Conservation (phyloP, 2,329 filamentous ascomycete genomes). For the Cordyceps fumosorosea region DNA sequence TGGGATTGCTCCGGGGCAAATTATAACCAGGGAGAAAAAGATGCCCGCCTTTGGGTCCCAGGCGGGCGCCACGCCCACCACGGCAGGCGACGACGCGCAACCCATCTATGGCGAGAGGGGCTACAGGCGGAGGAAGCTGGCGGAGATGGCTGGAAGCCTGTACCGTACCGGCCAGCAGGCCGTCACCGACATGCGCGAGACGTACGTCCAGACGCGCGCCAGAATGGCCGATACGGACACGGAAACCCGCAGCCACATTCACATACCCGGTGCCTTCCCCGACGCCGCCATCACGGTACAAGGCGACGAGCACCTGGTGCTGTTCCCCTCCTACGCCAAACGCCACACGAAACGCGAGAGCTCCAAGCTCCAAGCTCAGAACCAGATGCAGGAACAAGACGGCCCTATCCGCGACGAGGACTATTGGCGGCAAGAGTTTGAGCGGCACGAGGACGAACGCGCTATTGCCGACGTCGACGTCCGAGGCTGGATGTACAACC, state of each 20-base stretch:
- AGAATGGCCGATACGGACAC: slow-evolving; percentile 23
- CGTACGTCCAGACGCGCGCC: slow-evolving; percentile 48
- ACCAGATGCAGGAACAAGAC: slow-evolving; percentile 23
- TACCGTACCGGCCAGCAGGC: slow-evolving; percentile 51
- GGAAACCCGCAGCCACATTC: slow-evolving; percentile 26
- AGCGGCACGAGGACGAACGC: slow-evolving; percentile 71
- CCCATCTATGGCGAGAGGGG: slow-evolving; percentile 51
- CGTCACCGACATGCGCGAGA: slow-evolving; percentile 52
- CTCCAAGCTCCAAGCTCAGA: slow-evolving; percentile 21
- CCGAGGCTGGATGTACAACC: slow-evolving; percentile 88
- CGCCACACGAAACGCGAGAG: slow-evolving; percentile 52
- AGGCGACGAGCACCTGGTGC: slow-evolving; percentile 83
- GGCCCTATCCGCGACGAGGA: slow-evolving; percentile 54
- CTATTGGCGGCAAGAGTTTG: slow-evolving; percentile 74
- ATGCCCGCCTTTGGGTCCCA: slow-evolving; percentile 22
- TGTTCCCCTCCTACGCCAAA: slow-evolving; percentile 92
- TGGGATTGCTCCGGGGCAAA: slow-evolving; percentile 27
- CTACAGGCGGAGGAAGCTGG: slow-evolving; percentile 70
- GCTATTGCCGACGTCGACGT: slow-evolving; percentile 92
- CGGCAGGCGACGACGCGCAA: slow-evolving; percentile 21
- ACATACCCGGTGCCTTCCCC: slow-evolving; percentile 71
- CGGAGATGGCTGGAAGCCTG: slow-evolving; percentile 52
- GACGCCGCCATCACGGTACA: slow-evolving; percentile 74
- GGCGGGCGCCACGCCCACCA: slow-evolving; percentile 14
- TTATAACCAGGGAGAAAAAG: slow-evolving; percentile 20